Percentiles rank a stretch among this genome's conserved stretches.
phyloP scores from a whole-genome alignment of 768 basidiomycete species.

The Boletus sp. region DNA sequence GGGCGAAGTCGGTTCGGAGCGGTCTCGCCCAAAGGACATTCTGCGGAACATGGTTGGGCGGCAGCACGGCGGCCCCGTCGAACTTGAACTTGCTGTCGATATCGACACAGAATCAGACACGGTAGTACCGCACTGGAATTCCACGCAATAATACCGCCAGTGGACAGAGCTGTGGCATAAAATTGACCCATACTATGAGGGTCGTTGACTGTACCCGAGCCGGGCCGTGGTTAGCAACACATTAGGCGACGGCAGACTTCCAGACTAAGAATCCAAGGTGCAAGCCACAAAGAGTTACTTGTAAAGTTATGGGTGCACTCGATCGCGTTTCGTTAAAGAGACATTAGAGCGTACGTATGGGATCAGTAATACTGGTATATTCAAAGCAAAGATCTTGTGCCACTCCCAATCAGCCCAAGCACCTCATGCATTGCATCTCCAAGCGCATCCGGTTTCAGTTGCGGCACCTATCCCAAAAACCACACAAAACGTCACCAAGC shows the following conservation, averaged over 20 bases:
- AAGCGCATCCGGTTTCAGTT: slow-evolving; percentile 28
- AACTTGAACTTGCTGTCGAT: background rate
- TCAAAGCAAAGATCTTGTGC: slow-evolving; percentile 14
- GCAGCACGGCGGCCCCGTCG: background rate
- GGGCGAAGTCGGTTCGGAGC: slow-evolving; percentile 9
- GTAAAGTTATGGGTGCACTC: background rate
- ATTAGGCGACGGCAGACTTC: background rate
- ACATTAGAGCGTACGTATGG: background rate
- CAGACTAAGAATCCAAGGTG: background rate
- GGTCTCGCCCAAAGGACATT: slow-evolving; percentile 1
- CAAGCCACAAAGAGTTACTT: background rate
- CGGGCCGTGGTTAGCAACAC: background rate
- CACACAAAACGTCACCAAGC: background rate
- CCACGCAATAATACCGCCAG: background rate
- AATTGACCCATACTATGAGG: background rate
- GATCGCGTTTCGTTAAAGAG: background rate
- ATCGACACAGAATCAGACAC: background rate
- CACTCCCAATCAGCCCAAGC: slow-evolving; percentile 12
- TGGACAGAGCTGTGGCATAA: background rate
- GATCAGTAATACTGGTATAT: background rate
- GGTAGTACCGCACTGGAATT: background rate
- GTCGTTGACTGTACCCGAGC: background rate
- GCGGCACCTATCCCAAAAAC: slow-evolving; percentile 20
- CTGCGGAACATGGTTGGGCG: slow-evolving; percentile 19
- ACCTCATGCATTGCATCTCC: slow-evolving; percentile 27